Percentiles rank a stretch among this genome's conserved stretches.
Conservation (phyloP, 2,329 filamentous ascomycete species). For the Arthrobotrys pseudoclavata region DNA sequence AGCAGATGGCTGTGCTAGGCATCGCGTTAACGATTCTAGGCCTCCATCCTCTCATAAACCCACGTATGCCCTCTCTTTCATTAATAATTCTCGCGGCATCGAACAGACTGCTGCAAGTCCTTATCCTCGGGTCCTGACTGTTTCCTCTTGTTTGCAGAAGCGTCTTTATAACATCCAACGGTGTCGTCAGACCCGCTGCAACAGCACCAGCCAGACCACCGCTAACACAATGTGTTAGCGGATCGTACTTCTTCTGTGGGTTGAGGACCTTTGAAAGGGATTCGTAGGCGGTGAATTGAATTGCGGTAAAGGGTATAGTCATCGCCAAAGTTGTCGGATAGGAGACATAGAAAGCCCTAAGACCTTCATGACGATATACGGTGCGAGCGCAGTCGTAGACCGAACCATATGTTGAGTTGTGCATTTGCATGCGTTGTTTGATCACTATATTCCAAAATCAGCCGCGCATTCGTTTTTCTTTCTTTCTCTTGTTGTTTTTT, state of each 20-base stretch:
- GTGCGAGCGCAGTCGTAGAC: constrained; percentile 88
- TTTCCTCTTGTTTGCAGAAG: constrained; percentile 93
- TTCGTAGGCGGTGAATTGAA: constrained; percentile 98
- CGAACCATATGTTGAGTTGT: constrained; percentile 91
- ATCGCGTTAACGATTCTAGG: constrained; percentile 95
- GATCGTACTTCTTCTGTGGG: constrained; percentile 86
- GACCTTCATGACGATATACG: constrained; percentile 87
- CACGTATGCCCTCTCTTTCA: constrained; percentile 82
- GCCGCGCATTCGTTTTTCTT: background rate
- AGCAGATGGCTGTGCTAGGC: constrained; percentile 99
- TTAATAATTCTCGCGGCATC: constrained; percentile 86
- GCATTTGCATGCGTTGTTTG: constrained; percentile 99
- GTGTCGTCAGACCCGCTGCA: constrained; percentile 92
- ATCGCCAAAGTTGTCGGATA: constrained; percentile 98
- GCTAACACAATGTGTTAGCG: constrained; percentile 90
- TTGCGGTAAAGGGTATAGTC: constrained; percentile 97
- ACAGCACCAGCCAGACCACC: constrained; percentile 93
- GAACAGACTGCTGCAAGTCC: constrained; percentile 82
- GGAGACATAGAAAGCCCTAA: constrained; percentile 95
- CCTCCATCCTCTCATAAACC: constrained; percentile 93
- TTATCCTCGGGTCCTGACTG: constrained; percentile 82
- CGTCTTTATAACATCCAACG: constrained; percentile 98
- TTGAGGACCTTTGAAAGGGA: constrained; percentile 96
- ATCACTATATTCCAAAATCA: constrained; percentile 75
- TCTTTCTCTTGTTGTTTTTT: constrained; percentile 26